Evolutionary conservation across 106 monocot genomes (phyloP).

Genomic region (Gastrodia elata): DNA sequence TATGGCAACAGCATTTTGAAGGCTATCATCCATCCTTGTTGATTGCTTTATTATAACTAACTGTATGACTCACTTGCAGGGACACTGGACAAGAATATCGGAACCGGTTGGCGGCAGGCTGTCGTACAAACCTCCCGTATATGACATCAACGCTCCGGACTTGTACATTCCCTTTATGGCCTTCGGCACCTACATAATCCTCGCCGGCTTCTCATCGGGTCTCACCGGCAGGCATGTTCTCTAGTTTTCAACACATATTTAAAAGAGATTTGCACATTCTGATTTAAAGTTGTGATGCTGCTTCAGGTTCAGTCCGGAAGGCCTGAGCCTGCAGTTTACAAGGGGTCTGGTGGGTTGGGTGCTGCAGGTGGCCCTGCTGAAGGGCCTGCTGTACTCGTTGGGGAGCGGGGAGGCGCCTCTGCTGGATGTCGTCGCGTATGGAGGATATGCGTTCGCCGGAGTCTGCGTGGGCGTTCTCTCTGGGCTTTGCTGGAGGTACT

Average conservation of each 20-base stretch:
- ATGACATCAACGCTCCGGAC: conserved; percentile 23
- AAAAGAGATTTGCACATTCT: neutral
- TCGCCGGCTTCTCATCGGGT: conserved; percentile 28
- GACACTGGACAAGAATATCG: conserved; percentile 34
- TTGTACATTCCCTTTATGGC: conserved; percentile 42
- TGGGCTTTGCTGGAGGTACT: conserved; percentile 23
- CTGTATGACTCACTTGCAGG: conserved; percentile 8
- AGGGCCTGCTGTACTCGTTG: conserved; percentile 28
- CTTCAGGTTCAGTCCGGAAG: conserved; percentile 34
- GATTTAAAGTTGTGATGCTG: neutral
- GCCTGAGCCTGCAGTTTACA: conserved; percentile 28
- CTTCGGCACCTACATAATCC: conserved; percentile 31
- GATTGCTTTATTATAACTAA: neutral
- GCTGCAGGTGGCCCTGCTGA: conserved; percentile 21
- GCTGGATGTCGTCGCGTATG: conserved; percentile 18
- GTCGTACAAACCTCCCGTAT: conserved; percentile 38
- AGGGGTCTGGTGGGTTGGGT: conserved; percentile 34
- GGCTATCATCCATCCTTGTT: neutral
- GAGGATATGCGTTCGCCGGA: conserved; percentile 26
- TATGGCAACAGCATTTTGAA: neutral
- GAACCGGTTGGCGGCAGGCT: conserved; percentile 38
- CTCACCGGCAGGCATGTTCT: conserved; percentile 29
- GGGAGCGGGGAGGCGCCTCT: conserved; percentile 26
- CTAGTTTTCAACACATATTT: neutral
- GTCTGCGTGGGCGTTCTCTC: conserved; percentile 15